A percentile compares a stretch with the other conserved stretches of the same genome.
phyloP scores from a whole-genome alignment of 352 stramenopile genomes.

The Peronospora tabacina region DNA sequence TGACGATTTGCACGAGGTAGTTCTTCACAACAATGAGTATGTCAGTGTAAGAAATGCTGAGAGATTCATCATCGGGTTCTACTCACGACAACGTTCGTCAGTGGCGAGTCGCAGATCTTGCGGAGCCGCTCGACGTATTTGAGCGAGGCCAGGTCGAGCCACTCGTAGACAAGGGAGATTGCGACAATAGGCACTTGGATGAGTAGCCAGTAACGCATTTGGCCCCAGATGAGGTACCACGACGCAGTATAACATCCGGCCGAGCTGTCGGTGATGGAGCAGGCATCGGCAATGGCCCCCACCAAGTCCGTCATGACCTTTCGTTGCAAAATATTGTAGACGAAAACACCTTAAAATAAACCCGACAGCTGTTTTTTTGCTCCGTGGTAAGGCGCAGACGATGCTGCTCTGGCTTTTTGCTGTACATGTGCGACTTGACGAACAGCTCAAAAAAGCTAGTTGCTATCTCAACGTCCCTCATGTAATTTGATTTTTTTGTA shows the following conservation, averaged over 20 bases:
- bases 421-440: not conserved
- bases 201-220: constrained; percentile 73
- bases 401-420: not conserved
- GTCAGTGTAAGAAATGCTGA: not conserved
- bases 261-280: constrained; percentile 47
- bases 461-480: too few species aligned
- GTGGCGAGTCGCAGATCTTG: constrained; percentile 54
- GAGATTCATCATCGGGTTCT: not conserved
- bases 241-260: constrained; percentile 68
- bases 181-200: constrained; percentile 62
- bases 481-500: too few species aligned
- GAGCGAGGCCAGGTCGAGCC: constrained; percentile 63
- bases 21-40: constrained; percentile 33
- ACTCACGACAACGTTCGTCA: constrained; percentile 59
- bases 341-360: not conserved
- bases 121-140: constrained; percentile 61
- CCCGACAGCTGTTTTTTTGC: constrained; percentile 15
- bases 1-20: constrained; percentile 69
- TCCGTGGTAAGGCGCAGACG: not conserved
- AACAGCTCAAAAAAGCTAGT: too few species aligned
- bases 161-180: constrained; percentile 72
- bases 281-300: constrained; percentile 25
- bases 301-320: constrained; percentile 16
- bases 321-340: constrained; percentile 5
- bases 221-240: constrained; percentile 76